phyloP scores from a whole-genome alignment of 139 green algal species.

The Tetradesmus obliquus region DNA sequence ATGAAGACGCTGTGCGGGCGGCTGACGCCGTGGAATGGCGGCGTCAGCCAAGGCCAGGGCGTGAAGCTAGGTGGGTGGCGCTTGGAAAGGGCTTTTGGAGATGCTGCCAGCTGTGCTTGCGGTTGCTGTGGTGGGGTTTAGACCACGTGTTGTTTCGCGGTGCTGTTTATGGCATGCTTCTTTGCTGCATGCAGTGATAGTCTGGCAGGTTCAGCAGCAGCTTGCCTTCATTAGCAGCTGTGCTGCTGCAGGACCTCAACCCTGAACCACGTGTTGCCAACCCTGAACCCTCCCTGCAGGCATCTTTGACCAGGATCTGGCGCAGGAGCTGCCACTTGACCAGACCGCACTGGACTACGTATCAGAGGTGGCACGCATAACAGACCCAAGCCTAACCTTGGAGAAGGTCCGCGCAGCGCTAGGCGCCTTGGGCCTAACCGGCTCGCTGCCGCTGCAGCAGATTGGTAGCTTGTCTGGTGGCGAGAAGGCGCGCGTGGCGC shows the following conservation, averaged over 20 bases:
- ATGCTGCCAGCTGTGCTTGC: background rate
- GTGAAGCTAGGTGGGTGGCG: conserved; percentile 51
- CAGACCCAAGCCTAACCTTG: conserved; percentile 68
- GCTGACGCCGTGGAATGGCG: conserved; percentile 61
- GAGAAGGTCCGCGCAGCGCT: conserved; percentile 66
- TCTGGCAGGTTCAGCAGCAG: background rate
- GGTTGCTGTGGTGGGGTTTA: background rate
- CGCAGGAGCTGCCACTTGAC: conserved; percentile 78
- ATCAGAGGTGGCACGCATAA: conserved; percentile 56
- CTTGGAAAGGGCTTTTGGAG: background rate
- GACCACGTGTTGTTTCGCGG: too few species aligned
- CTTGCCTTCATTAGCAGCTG: too few species aligned
- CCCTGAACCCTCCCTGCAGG: conserved; percentile 2
- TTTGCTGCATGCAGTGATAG: background rate
- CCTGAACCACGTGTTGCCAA: background rate
- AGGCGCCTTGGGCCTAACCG: conserved; percentile 78
- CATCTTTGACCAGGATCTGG: conserved; percentile 84
- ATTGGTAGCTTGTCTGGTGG: conserved; percentile 54
- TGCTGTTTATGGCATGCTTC: too few species aligned
- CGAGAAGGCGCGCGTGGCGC: conserved; percentile 78
- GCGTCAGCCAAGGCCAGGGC: conserved; percentile 63
- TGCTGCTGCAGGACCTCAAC: background rate
- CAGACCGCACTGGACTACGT: conserved; percentile 65
- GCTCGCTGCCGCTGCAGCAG: conserved; percentile 63
- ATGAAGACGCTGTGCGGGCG: conserved; percentile 57